Evolutionary conservation across 1,139 yeast species (phyloP), one percentile per base, ranked within the genome.

Genomic region (Kodamaea suecica): DNA sequence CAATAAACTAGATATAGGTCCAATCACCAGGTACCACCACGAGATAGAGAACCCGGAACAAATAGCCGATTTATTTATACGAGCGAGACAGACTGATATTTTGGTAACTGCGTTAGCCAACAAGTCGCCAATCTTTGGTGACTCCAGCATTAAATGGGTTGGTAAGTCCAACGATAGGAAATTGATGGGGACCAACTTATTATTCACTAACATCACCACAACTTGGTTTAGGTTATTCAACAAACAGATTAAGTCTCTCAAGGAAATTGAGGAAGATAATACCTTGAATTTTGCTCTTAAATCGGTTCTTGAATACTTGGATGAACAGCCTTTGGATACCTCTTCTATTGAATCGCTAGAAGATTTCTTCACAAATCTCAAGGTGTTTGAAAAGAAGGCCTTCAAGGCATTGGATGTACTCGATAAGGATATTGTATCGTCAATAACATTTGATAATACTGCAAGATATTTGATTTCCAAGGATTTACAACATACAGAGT

Each of bases 41-140:
- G 63, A 66, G 24, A 64, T 70, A 30, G 43, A 53, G 14, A 50
- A 55, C 31, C 75, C 76, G 2, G 61, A 61, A 30, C 52, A 54
- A 17, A 53, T 63, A 7, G 60, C 64, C 3, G 73, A 68, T 39
- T 35, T 36, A 30, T 44, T 41, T 35, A 33, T 36, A 23, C 31
- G 33, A 33, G 37, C 37, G 3, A 28, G 25, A 8, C 59, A 64
- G 1, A 63, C 54, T 31, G 73, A 69, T 35, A 39, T 57, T 6
- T 40, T 67, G 36, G 47, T 55, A 9, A 50, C 72, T 1, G 41
- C 59, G 2, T 50, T 68, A 28, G 53, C 70, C 1, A 43, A 45
- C 23, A 49, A 59, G 12, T 57, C 60, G 4, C 53, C 62, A 3
- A 44, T 65, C 14, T 45, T 55, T 23, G 73, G 71, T 3, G 58